Percentiles rank a stretch among this genome's conserved stretches.
These are phyloP conservation scores for Eucalyptus cloeziana DNA, from an alignment of 345 rosid species.

Conservation along the genomic window DNA sequence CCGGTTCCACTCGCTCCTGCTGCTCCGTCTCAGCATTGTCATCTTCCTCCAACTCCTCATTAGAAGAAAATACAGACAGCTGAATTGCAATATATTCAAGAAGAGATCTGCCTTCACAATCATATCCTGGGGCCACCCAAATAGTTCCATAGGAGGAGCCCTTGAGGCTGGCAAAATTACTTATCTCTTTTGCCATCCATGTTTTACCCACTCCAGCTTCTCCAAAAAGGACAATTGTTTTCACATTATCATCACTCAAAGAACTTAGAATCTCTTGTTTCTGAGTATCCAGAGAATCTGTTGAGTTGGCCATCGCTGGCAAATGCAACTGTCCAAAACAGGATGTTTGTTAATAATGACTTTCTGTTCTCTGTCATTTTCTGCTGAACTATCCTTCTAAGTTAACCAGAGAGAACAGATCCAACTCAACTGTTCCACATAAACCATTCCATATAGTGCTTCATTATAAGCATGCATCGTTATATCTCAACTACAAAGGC, in stretches of 20 bases:
- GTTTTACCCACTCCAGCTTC: not conserved
- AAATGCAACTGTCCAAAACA: fast-evolving
- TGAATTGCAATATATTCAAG: not conserved
- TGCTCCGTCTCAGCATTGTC: not conserved
- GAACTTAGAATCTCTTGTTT: fast-evolving
- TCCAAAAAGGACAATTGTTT: not conserved
- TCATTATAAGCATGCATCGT: fast-evolving
- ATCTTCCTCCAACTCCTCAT: not conserved
- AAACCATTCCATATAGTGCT: fast-evolving
- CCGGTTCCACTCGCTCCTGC: not conserved
- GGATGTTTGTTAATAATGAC: fast-evolving
- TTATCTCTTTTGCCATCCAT: slow-evolving; percentile 1
- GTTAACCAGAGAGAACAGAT: fast-evolving
- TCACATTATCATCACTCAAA: not conserved
- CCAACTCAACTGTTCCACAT: not conserved
- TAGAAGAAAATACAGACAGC: not conserved
- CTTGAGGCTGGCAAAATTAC: not conserved
- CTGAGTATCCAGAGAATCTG: not conserved
- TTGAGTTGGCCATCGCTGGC: fast-evolving
- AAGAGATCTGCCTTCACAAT: not conserved
- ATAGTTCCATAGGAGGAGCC: not conserved
- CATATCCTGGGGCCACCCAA: not conserved
- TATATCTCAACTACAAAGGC: not conserved
- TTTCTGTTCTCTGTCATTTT: fast-evolving
- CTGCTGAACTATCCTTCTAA: not conserved